Percentiles rank a stretch among this genome's conserved stretches.
These are phyloP conservation scores for Thymus mandschuricus DNA, from an alignment of 257 asterid genomes.

Conservation along the genomic window DNA sequence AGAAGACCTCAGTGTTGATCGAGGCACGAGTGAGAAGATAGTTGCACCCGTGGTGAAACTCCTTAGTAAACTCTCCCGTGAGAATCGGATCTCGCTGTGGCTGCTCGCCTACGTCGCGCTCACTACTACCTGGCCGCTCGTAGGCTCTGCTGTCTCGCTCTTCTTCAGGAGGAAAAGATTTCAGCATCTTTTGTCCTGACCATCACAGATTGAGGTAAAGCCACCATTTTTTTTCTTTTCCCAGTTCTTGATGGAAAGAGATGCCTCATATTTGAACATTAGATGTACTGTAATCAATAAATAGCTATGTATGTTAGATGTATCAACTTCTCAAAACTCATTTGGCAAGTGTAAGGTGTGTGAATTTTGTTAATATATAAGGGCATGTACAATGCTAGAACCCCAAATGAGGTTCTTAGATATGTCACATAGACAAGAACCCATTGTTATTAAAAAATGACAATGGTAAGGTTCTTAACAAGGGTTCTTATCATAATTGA, in stretches of 20 bases:
- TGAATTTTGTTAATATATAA: too few relatives aligned
- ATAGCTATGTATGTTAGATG: too few relatives aligned
- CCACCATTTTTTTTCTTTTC: too few relatives aligned
- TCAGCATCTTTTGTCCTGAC: slow-evolving; percentile 33
- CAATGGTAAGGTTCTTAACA: too few relatives aligned
- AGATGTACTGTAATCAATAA: background rate
- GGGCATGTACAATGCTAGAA: too few relatives aligned
- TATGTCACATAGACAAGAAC: too few relatives aligned
- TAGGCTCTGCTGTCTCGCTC: slow-evolving; percentile 55
- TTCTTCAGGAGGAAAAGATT: slow-evolving; percentile 58
- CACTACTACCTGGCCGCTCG: slow-evolving; percentile 73
- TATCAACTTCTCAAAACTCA: too few relatives aligned
- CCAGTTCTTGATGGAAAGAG: background rate
- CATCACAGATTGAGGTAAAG: slow-evolving; percentile 34
- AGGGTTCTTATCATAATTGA: too few relatives aligned
- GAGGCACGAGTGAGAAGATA: slow-evolving; percentile 28
- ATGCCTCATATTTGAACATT: background rate
- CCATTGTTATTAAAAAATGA: too few relatives aligned
- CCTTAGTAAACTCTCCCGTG: slow-evolving; percentile 54
- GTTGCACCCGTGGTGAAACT: slow-evolving; percentile 52
- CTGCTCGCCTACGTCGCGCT: slow-evolving; percentile 74
- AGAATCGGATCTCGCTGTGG: slow-evolving; percentile 57
- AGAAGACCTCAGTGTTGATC: slow-evolving; percentile 4
- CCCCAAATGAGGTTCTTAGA: too few relatives aligned
- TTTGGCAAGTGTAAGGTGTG: too few relatives aligned